phyloP scores from a whole-genome alignment of 2,329 filamentous ascomycete genomes.

The Scedosporium aurantiacum region DNA sequence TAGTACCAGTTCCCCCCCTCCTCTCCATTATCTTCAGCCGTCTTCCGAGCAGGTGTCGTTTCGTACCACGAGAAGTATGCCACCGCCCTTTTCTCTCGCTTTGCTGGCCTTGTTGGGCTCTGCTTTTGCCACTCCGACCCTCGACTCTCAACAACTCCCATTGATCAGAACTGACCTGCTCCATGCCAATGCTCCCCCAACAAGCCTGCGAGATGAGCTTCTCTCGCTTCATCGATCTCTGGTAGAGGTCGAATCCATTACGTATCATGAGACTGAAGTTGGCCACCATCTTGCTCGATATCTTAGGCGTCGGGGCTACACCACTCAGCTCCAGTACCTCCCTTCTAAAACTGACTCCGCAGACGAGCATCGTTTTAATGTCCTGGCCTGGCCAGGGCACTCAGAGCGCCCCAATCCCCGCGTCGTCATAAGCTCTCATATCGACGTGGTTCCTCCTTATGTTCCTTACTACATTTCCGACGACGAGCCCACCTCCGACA shows the following conservation, averaged over 20 bases:
- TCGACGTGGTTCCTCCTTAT: constrained; percentile 66
- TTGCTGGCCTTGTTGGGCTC: background rate
- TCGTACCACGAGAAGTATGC: background rate
- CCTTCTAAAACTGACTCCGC: constrained; percentile 18
- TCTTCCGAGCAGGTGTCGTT: background rate
- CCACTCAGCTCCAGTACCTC: constrained; percentile 30
- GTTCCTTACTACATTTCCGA: constrained; percentile 54
- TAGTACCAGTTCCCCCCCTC: too few species aligned
- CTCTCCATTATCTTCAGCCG: too few species aligned
- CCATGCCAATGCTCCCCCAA: constrained; percentile 7
- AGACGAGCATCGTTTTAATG: constrained; percentile 46
- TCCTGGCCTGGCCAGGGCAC: constrained; percentile 54
- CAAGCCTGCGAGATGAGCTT: constrained; percentile 38
- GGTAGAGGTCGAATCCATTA: constrained; percentile 63
- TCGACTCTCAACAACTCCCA: background rate
- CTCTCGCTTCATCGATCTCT: constrained; percentile 65
- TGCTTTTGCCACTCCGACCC: background rate
- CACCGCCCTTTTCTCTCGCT: background rate
- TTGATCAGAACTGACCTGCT: background rate
- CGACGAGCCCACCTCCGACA: constrained; percentile 29
- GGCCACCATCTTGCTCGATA: constrained; percentile 59
- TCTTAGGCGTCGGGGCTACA: constrained; percentile 39
- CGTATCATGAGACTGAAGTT: constrained; percentile 55
- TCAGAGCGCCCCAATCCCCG: constrained; percentile 37
- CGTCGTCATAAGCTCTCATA: constrained; percentile 67